These are phyloP conservation scores for Scheffersomyces coipomensis DNA, from an alignment of 805 yeast species.

Conservation along the genomic window DNA sequence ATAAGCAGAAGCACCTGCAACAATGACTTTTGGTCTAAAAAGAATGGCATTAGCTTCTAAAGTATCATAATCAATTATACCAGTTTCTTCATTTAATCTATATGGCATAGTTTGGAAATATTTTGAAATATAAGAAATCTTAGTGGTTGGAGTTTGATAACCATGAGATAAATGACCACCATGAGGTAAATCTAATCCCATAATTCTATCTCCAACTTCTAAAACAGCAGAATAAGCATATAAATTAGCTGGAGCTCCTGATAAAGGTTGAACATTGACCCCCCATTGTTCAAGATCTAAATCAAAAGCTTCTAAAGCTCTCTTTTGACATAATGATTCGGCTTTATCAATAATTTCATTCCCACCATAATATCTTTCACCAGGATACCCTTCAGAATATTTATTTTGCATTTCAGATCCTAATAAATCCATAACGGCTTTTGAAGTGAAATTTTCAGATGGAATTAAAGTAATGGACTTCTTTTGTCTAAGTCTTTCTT, in stretches of 20 bases:
- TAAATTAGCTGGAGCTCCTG: slow-evolving; percentile 97
- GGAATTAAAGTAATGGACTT: slow-evolving; percentile 94
- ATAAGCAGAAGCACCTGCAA: slow-evolving; percentile 98
- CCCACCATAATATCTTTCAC: slow-evolving; percentile 98
- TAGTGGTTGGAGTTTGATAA: slow-evolving; percentile 90
- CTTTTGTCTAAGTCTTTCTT: slow-evolving; percentile 88
- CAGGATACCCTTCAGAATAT: slow-evolving; percentile 99
- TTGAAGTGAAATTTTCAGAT: slow-evolving; percentile 95
- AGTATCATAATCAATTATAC: slow-evolving; percentile 93
- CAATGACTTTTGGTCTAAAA: slow-evolving; percentile 94
- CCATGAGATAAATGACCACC: slow-evolving; percentile 99
- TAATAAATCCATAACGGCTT: slow-evolving; percentile 91
- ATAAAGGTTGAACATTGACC: slow-evolving; percentile 92
- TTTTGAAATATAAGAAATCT: slow-evolving; percentile 93
- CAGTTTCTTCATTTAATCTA: slow-evolving; percentile 88
- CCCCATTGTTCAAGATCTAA: slow-evolving; percentile 89
- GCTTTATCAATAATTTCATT: slow-evolving; percentile 95
- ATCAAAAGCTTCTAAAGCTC: slow-evolving; percentile 89
- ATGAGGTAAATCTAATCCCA: slow-evolving; percentile 98
- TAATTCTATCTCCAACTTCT: slow-evolving; percentile 93
- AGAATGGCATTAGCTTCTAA: slow-evolving; percentile 86
- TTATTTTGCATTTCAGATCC: slow-evolving; percentile 99
- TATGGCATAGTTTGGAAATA: slow-evolving; percentile 99
- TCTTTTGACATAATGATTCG: slow-evolving; percentile 87
- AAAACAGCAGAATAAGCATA: slow-evolving; percentile 94